phyloP scores from a whole-genome alignment of 495 filamentous ascomycete genomes.

The Penicillium atrosanguineum region DNA sequence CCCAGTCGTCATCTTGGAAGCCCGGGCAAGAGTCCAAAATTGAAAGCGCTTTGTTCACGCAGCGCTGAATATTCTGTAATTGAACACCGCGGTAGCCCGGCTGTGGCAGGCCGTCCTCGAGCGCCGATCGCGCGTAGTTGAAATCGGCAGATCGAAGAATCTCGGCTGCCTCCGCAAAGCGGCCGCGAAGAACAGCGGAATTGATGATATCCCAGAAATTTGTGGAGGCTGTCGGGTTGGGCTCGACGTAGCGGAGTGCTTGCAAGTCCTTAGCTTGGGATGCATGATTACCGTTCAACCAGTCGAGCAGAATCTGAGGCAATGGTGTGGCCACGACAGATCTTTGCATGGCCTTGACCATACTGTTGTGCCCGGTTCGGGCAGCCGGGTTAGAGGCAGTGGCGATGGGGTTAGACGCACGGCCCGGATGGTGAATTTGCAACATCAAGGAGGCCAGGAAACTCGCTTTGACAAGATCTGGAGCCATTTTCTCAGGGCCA shows the following conservation, averaged over 20 bases:
- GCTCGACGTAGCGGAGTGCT: slow-evolving; percentile 57
- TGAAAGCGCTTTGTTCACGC: slow-evolving; percentile 59
- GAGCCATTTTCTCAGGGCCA: slow-evolving; percentile 59
- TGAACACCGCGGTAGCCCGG: slow-evolving; percentile 67
- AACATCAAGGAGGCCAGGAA: slow-evolving; percentile 70
- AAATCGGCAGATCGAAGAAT: slow-evolving; percentile 72
- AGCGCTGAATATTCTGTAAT: slow-evolving; percentile 68
- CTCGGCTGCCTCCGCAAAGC: slow-evolving; percentile 57
- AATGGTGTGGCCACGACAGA: slow-evolving; percentile 50
- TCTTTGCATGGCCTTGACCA: slow-evolving; percentile 32
- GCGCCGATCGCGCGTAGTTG: slow-evolving; percentile 60
- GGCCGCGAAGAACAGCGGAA: slow-evolving; percentile 65
- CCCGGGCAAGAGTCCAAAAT: slow-evolving; percentile 71
- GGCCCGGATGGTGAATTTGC: slow-evolving; percentile 68
- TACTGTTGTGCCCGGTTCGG: slow-evolving; percentile 24
- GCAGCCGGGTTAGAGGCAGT: slow-evolving; percentile 20
- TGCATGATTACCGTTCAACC: slow-evolving; percentile 70
- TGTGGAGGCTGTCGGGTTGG: slow-evolving; percentile 67
- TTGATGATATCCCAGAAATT: slow-evolving; percentile 80
- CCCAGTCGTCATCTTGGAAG: slow-evolving; percentile 63
- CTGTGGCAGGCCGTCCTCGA: slow-evolving; percentile 56
- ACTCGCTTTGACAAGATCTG: slow-evolving; percentile 65
- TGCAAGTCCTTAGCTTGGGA: slow-evolving; percentile 58
- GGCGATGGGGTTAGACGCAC: slow-evolving; percentile 27
- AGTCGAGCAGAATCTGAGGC: slow-evolving; percentile 72